phyloP scores from a whole-genome alignment of 768 basidiomycete species.

The Kwoniella europaea region DNA sequence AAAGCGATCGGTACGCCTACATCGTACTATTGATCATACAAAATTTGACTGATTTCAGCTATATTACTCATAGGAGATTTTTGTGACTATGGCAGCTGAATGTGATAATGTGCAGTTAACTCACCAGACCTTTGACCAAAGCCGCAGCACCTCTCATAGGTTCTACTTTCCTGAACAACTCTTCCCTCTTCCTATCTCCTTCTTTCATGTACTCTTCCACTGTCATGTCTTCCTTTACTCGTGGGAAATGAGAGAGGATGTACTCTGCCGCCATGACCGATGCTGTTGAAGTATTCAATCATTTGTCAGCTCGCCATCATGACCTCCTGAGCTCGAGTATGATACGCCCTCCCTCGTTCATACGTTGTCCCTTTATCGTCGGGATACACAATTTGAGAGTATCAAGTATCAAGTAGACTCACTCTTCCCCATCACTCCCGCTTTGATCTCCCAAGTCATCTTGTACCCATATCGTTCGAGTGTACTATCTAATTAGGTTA shows the following conservation, averaged over 20 bases:
- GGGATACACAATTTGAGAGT: not conserved
- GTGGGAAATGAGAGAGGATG: constrained; percentile 45
- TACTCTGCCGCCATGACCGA: constrained; percentile 38
- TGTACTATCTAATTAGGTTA: constrained; percentile 46
- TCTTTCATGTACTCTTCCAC: constrained; percentile 50
- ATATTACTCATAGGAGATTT: constrained; percentile 12
- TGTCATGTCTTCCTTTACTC: constrained; percentile 44
- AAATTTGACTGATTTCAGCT: not conserved
- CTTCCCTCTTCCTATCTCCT: constrained; percentile 46
- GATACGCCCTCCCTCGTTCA: too few relatives aligned
- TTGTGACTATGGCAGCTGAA: too few relatives aligned
- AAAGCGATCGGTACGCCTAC: constrained; percentile 54
- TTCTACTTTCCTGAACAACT: constrained; percentile 45
- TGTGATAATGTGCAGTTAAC: constrained; percentile 10
- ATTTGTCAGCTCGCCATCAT: too few relatives aligned
- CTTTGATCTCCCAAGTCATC: constrained; percentile 56
- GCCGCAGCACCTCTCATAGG: constrained; percentile 53
- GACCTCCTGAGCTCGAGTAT: too few relatives aligned
- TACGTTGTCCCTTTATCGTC: too few relatives aligned
- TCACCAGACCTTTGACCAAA: constrained; percentile 50
- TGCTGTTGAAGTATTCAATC: not conserved
- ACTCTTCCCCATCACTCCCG: constrained; percentile 56
- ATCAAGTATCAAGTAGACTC: constrained; percentile 9
- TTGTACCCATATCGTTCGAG: constrained; percentile 49
- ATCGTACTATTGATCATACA: constrained; percentile 41